These are phyloP conservation scores for Leptodontidium sp. DNA, from an alignment of 2,329 filamentous ascomycete genomes.

Conservation along the genomic window DNA sequence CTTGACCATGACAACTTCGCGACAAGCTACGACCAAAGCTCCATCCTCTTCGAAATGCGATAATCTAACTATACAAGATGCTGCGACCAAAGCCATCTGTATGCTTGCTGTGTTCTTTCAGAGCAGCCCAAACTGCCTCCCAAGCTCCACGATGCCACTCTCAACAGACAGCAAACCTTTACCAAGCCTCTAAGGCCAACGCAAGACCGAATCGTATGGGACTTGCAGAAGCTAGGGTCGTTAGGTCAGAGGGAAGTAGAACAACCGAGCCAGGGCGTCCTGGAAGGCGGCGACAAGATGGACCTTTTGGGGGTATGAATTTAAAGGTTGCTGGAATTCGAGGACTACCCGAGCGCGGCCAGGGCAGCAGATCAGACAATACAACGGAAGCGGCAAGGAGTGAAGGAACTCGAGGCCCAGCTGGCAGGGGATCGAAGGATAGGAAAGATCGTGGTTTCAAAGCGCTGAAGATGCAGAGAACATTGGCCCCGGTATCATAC, in stretches of 20 bases:
- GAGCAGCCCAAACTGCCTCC: slow-evolving; percentile 29
- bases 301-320: slow-evolving; percentile 69
- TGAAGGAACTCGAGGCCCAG: neutral
- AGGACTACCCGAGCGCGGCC: slow-evolving; percentile 49
- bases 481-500: slow-evolving; percentile 80
- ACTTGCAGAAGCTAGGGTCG: slow-evolving; percentile 38
- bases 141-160: slow-evolving; percentile 29
- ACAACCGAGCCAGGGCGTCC: slow-evolving; percentile 37
- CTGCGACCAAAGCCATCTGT: slow-evolving; percentile 39
- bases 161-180: slow-evolving; percentile 42
- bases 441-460: slow-evolving; percentile 61
- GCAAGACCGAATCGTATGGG: slow-evolving; percentile 41
- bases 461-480: slow-evolving; percentile 92
- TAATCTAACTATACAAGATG: slow-evolving; percentile 35
- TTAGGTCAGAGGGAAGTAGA: slow-evolving; percentile 31
- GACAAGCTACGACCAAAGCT: neutral
- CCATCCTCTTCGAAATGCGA: slow-evolving; percentile 23
- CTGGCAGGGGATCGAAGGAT: slow-evolving; percentile 43
- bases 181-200: slow-evolving; percentile 32
- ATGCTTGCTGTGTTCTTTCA: slow-evolving; percentile 44
- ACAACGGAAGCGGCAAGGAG: neutral
- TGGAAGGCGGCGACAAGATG: slow-evolving; percentile 52
- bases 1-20: neutral
- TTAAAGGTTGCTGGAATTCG: slow-evolving; percentile 56
- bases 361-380: slow-evolving; percentile 10